These are phyloP conservation scores for Mytilinidion resinicola DNA, from an alignment of 495 filamentous ascomycete genomes.

Conservation along the genomic window DNA sequence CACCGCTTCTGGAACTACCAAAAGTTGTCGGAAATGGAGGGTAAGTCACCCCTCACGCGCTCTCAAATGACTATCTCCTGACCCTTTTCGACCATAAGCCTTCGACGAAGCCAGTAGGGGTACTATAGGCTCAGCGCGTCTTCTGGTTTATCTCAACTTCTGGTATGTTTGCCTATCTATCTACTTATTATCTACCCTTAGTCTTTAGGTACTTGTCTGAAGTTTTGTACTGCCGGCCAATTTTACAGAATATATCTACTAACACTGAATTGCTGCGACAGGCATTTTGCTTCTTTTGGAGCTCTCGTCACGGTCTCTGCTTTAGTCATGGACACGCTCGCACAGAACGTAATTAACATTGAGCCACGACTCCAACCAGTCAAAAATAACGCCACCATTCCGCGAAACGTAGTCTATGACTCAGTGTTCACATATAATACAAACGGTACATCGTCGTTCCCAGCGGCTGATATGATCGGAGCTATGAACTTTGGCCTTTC, in stretches of 20 bases:
- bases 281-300: conserved; percentile 12
- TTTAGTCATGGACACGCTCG: conserved; percentile 7
- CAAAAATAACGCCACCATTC: not conserved
- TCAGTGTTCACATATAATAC: not conserved
- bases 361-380: not conserved
- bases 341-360: conserved; percentile 10
- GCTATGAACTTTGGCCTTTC: conserved; percentile 9
- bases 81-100: not conserved
- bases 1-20: conserved; percentile 8
- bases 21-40: conserved; percentile 3
- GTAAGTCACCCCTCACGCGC: too few species aligned
- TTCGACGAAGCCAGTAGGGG: conserved; percentile 19
- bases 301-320: conserved; percentile 7
- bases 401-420: conserved; percentile 1
- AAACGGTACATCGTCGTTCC: not conserved
- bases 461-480: conserved; percentile 2
- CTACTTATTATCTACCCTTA: not conserved
- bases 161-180: not conserved
- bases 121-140: not conserved
- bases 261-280: not conserved
- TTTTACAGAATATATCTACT: not conserved
- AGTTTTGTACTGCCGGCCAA: not conserved
- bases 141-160: conserved; percentile 3
- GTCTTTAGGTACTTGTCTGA: not conserved
- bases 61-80: too few species aligned